A percentile compares a stretch with the other conserved stretches of the same genome.
Evolutionary conservation across 176 grass and related monocot genomes (phyloP).

Genomic region (Oryza brachyantha): DNA sequence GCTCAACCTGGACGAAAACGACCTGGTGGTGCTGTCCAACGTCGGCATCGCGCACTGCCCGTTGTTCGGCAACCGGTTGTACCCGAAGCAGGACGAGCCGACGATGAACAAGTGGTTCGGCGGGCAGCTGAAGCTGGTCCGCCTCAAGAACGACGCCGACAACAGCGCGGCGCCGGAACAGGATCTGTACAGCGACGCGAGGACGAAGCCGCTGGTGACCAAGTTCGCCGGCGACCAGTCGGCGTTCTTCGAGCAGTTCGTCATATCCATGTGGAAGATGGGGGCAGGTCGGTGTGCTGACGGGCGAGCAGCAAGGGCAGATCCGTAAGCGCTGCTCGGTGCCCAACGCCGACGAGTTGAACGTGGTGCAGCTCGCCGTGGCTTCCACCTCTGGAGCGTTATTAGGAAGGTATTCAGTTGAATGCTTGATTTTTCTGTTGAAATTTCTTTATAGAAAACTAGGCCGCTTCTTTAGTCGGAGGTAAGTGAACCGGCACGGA

Average conservation of each 20-base stretch:
- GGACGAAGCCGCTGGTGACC: slow-evolving; percentile 30
- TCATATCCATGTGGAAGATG: slow-evolving; percentile 41
- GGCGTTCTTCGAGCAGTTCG: slow-evolving; percentile 44
- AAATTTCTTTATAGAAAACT: no score
- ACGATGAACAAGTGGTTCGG: slow-evolving; percentile 45
- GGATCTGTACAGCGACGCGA: slow-evolving; percentile 29
- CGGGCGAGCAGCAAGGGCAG: slow-evolving; percentile 28
- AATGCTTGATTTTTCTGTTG: no score
- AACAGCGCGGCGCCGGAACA: slow-evolving; percentile 53
- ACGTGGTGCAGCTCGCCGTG: no score
- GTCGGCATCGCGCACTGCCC: slow-evolving; percentile 50
- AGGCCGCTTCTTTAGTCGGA: no score
- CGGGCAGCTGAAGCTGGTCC: slow-evolving; percentile 35
- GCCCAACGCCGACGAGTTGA: slow-evolving; percentile 27
- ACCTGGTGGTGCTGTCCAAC: slow-evolving; percentile 59
- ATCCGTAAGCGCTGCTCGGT: slow-evolving; percentile 52
- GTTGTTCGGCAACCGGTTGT: slow-evolving; percentile 37
- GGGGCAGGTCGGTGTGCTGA: slow-evolving; percentile 34
- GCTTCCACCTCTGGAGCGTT: no score
- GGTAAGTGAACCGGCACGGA: no score
- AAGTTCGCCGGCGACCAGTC: slow-evolving; percentile 24
- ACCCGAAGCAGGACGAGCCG: slow-evolving; percentile 37
- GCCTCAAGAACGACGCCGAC: not conserved
- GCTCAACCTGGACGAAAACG: slow-evolving; percentile 42
- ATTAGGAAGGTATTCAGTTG: no score